Base-by-base conservation (phyloP, 768 basidiomycete genomes). In the Sutorius australiensis region DNA sequence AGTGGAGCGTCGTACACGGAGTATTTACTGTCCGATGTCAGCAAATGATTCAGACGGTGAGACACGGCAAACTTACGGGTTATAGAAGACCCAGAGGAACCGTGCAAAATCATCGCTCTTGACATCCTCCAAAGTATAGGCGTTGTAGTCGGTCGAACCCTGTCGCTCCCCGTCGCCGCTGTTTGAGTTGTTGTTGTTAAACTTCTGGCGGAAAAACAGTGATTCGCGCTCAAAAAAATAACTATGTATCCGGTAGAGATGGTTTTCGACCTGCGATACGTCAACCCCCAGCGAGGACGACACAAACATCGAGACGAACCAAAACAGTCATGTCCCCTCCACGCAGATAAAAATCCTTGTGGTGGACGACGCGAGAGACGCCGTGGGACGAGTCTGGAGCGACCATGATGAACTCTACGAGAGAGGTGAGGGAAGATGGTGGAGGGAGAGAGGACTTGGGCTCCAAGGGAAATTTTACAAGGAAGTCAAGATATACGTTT, bases 141-240 rank as follows among this genome's bases (percentile, higher is more conserved):
- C 75, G 30, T 67, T 72, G 0, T 58, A 52, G 40, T 80, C 79
- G 0, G 61, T 64, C 1, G 72, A 69, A 2, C 80, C 81, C 1
- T 52, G 64, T 0, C 56, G 60, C 9, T 68, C 54, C 6, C 71
- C 72, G 19, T 73, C 64, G 33, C 6, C 12, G 7, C 67, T 60
- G 5, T 67, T 61, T 7, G 75, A 67, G 16, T 50, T 43, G 5
- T 60, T 54, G 36, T 50, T 43, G 5, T 60, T 54, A 33, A 80
- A 50, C 46, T 73, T 68, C 0, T 66, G 63, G 10, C 64, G 65
- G 63, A 86, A 84, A 30, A 69, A 74, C 0, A 66, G 46, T 0
- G 84, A 86, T 47, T 88, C 84, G 0, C 85, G 71, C n/a, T 75
- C 73, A 36, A 88, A 84, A 45, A 86, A 85, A 40, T 79, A 81